A percentile compares a stretch with the other conserved stretches of the same genome.
phyloP scores from a whole-genome alignment of 371 early-diverging fungal genomes.

The Gilbertella persicaria region DNA sequence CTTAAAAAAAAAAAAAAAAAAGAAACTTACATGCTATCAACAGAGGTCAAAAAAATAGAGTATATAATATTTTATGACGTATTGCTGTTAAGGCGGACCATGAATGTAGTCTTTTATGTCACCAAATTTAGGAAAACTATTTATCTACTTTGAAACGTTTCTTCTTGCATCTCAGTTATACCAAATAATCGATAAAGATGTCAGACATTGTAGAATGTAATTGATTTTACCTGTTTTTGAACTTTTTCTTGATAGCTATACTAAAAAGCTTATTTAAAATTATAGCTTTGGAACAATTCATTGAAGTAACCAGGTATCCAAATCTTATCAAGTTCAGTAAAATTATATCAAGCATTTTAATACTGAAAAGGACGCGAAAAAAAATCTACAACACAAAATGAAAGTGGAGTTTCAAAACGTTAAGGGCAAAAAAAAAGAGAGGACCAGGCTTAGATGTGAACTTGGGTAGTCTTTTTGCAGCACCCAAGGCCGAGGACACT shows the following conservation, averaged over 20 bases:
- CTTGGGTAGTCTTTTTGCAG: conserved; percentile 6
- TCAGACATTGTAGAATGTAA: conserved; percentile 8
- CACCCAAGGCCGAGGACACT: conserved; percentile 1
- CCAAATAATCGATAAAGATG: conserved; percentile 6
- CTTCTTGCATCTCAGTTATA: conserved; percentile 3
- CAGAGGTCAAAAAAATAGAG: too few relatives aligned
- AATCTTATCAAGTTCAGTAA: conserved; percentile 10
- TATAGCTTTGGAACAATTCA: conserved; percentile 13
- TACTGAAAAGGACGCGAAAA: conserved; percentile 11
- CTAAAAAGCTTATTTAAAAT: conserved; percentile 7
- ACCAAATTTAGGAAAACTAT: conserved; percentile 1
- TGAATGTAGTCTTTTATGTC: too few relatives aligned
- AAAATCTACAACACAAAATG: conserved; percentile 8
- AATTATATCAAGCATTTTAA: conserved; percentile 8
- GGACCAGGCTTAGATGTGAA: conserved; percentile 4
- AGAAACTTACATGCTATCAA: too few relatives aligned
- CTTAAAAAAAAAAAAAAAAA: conserved; percentile 2
- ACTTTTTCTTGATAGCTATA: conserved; percentile 12
- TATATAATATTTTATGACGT: too few relatives aligned
- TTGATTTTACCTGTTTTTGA: conserved; percentile 12
- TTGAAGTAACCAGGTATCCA: conserved; percentile 7
- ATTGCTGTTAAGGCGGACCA: too few relatives aligned
- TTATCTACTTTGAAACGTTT: conserved; percentile 1
- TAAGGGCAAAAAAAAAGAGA: conserved; percentile 6
- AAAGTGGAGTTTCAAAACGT: conserved; percentile 11